These are phyloP conservation scores for Auriscalpium vulgare DNA, from an alignment of 768 basidiomycete species.

Conservation along the genomic window DNA sequence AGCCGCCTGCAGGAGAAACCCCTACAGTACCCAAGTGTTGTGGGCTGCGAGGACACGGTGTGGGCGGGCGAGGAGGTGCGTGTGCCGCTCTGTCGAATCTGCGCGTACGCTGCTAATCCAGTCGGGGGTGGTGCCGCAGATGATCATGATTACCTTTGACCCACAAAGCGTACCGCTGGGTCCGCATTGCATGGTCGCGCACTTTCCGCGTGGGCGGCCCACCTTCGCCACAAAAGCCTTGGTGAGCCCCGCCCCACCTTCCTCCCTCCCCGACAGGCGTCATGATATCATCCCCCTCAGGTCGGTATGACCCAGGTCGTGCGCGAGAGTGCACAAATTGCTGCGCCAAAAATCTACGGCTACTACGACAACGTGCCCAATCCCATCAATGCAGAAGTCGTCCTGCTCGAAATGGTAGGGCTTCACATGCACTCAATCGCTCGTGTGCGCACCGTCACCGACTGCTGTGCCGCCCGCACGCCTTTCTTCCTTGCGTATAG, in stretches of 20 bases:
- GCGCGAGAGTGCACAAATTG: slow-evolving; percentile 13
- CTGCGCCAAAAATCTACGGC: slow-evolving; percentile 24
- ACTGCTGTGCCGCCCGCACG: not conserved
- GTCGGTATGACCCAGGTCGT: slow-evolving; percentile 24
- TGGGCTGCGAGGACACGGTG: slow-evolving; percentile 17
- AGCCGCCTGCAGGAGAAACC: slow-evolving; percentile 5
- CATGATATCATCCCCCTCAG: slow-evolving; percentile 9
- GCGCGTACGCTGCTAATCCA: too few relatives aligned
- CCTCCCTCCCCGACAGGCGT: not conserved
- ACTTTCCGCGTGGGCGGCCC: slow-evolving; percentile 23
- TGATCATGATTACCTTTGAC: slow-evolving; percentile 23
- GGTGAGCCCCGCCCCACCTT: slow-evolving; percentile 11
- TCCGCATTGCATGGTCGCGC: slow-evolving; percentile 22
- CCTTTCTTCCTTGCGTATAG: slow-evolving; percentile 9
- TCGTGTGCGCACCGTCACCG: not conserved
- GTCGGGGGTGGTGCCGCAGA: slow-evolving; percentile 10
- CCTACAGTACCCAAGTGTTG: slow-evolving; percentile 15
- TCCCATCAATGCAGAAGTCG: slow-evolving; percentile 24
- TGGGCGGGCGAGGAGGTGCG: slow-evolving; percentile 25
- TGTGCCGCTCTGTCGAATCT: not conserved
- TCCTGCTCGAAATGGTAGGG: slow-evolving; percentile 24
- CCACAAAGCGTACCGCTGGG: slow-evolving; percentile 21
- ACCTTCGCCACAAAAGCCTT: slow-evolving; percentile 23
- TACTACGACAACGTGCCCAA: slow-evolving; percentile 22
- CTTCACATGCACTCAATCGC: not conserved